Evolutionary conservation across 768 basidiomycete genomes (phyloP), one percentile per base, ranked within the genome.

Genomic region (Gelatoporia subvermispora): DNA sequence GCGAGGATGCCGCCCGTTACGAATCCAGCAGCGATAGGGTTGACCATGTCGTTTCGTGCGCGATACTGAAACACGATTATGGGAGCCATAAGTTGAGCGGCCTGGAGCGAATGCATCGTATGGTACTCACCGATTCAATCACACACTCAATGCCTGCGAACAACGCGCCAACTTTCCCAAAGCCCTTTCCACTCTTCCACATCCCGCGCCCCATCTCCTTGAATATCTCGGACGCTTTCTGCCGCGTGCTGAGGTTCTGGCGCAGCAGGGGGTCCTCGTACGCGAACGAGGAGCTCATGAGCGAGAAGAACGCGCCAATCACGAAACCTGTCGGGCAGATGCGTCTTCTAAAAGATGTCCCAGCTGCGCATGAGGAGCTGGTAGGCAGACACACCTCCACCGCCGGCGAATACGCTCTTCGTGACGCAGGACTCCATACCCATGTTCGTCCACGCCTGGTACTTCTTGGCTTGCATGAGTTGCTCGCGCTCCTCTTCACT

Each of bases 111-210:
- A 13, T 31, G 13, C 7, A 13, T 13, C 13, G 13, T 31, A 13
- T 31, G 28, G 28, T 15, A 82, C 93, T 63, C 67, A 89, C 94
- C 56, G 85, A 88, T 71, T 98, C 95, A 47, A 97, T 86, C 48
- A 92, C 84, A 59, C 95, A 98, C 69, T 98, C 95, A 8, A 91
- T 82, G 22, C 94, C 93, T n/a, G 93, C 86, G 64, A 90, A 98
- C 38, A 98, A 61, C 11, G 90, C 90, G 16, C 93, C 95, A 40
- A 98, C 91, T 72, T 93, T 94, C 0, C 84, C 93, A 60, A 97
- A 97, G 0, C 92, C 87, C 66, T 87, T 93, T 17, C 95, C 94
- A 42, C 76, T 88, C 23, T 76, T 73, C 82, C 82, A 92, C 92
- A 97, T 95, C 28, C 85, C 86, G 55, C 76, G 81, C 1, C 94